These are phyloP conservation scores for Globisporangium mamillatum DNA, from an alignment of 352 stramenopile species.

Conservation along the genomic window DNA sequence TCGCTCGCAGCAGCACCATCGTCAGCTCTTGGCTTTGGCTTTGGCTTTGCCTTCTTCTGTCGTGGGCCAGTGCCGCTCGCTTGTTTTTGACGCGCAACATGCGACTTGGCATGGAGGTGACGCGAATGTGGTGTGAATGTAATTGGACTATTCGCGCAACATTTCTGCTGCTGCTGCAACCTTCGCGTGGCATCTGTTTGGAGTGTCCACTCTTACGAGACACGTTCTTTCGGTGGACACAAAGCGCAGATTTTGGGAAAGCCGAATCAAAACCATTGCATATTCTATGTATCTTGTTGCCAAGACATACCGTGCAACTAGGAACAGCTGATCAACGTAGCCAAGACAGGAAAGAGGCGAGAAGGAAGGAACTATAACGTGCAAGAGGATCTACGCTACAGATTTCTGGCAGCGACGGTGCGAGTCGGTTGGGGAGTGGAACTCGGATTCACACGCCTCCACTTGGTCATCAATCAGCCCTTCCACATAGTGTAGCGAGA, in stretches of 20 bases:
- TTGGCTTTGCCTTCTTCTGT: neutral
- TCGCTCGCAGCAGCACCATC: slow-evolving; percentile 14
- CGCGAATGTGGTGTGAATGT: neutral
- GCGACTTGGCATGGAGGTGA: neutral
- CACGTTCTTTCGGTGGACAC: neutral
- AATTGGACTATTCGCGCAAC: neutral
- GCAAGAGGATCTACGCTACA: too few species aligned
- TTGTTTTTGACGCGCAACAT: slow-evolving; percentile 9
- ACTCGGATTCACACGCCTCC: neutral
- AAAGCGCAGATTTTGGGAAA: neutral
- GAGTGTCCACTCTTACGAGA: neutral
- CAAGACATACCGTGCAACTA: neutral
- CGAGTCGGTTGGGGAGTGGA: neutral
- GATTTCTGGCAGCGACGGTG: neutral
- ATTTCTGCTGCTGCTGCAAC: neutral
- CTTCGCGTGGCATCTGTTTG: neutral
- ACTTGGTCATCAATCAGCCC: neutral
- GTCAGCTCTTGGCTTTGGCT: too few species aligned
- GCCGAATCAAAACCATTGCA: neutral
- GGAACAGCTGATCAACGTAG: neutral
- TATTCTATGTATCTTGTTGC: neutral
- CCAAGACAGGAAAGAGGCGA: too few species aligned
- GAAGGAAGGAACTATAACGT: too few species aligned
- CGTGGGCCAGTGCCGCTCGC: slow-evolving; percentile 3
- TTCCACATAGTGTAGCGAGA: neutral